Evolutionary conservation across 2,329 filamentous ascomycete species (phyloP).

Genomic region (Exophiala xenobiotica): DNA sequence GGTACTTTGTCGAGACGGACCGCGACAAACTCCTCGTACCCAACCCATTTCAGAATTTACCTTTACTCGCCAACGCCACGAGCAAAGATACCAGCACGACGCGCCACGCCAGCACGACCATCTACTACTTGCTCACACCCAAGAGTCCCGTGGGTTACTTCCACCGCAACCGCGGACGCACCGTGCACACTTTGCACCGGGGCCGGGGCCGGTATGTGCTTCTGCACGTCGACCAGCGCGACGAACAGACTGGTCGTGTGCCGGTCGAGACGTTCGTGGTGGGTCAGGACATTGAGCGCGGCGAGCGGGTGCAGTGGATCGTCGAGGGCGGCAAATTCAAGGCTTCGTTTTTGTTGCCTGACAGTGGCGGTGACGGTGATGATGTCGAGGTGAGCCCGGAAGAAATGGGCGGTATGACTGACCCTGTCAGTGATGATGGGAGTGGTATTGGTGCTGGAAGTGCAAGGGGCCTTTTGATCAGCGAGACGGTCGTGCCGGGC

Average conservation of each 20-base stretch:
- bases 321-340: conserved; percentile 69
- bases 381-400: conserved; percentile 34
- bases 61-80: conserved; percentile 39
- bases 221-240: conserved; percentile 56
- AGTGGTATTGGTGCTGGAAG: no score
- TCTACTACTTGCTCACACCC: conserved; percentile 65
- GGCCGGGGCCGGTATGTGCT: conserved; percentile 65
- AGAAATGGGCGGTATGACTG: no score
- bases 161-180: conserved; percentile 62
- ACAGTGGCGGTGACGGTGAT: conserved; percentile 25
- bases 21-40: conserved; percentile 52
- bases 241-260: conserved; percentile 41
- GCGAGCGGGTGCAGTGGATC: conserved; percentile 66
- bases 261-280: conserved; percentile 65
- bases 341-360: conserved; percentile 59
- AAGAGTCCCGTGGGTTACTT: conserved; percentile 57
- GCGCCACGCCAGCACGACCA: conserved; percentile 59
- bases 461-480: conserved; percentile 60
- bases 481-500: conserved; percentile 66
- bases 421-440: no score
- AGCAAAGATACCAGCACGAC: conserved; percentile 39
- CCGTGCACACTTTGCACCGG: conserved; percentile 64
- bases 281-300: conserved; percentile 55
- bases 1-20: conserved; percentile 65
- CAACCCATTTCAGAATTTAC: conserved; percentile 49